Evolutionary conservation across 306 rosid species (phyloP).

Genomic region (Citrullus mucosospermus): DNA sequence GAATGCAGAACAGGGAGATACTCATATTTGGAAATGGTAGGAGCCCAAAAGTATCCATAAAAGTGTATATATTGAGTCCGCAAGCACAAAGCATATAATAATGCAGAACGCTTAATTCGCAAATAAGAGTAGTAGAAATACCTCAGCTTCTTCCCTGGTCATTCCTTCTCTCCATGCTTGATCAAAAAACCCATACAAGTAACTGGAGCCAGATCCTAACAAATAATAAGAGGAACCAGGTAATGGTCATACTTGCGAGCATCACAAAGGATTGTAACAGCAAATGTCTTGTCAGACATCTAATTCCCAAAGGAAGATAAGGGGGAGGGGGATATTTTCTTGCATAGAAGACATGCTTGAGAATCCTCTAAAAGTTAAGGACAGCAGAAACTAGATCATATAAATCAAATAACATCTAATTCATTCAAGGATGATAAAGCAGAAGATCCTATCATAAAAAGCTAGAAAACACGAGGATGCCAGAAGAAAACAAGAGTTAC

Average conservation of each 20-base stretch:
- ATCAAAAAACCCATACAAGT: slow-evolving; percentile 87
- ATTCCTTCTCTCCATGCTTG: slow-evolving; percentile 98
- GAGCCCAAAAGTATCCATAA: not conserved
- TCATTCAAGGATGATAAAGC: not conserved
- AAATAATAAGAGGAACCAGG: slow-evolving; percentile 1
- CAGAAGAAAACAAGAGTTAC: not conserved
- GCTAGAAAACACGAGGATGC: not conserved
- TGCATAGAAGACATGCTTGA: not conserved
- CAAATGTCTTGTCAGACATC: not conserved
- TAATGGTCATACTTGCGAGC: not conserved
- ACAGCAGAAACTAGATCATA: not conserved
- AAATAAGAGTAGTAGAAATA: slow-evolving; percentile 18
- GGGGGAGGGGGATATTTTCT: not conserved
- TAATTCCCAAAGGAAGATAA: not conserved
- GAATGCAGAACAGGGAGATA: not conserved
- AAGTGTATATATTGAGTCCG: not conserved
- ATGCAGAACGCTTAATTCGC: slow-evolving; percentile 1
- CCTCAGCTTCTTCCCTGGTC: slow-evolving; percentile 99
- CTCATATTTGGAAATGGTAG: not conserved
- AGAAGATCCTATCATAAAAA: not conserved
- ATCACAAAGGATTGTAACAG: not conserved
- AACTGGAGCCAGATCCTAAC: slow-evolving; percentile 96
- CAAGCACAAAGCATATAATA: not conserved
- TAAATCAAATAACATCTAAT: not conserved
- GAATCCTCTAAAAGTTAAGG: not conserved